Evolutionary conservation across 2,329 filamentous ascomycete species (phyloP).

Genomic region (Fusarium caatingaense): DNA sequence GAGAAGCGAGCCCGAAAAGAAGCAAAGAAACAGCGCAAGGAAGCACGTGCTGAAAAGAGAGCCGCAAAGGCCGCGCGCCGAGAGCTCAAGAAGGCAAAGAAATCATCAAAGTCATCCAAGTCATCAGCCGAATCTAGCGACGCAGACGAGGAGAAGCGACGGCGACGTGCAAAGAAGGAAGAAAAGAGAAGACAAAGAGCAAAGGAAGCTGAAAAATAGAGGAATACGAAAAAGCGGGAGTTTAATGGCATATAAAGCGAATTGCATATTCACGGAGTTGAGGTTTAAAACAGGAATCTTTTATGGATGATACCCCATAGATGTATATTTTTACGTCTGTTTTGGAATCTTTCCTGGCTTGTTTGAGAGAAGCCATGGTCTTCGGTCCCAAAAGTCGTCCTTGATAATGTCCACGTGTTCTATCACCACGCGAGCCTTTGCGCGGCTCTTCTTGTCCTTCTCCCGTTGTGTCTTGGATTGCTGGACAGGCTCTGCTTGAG

Average conservation of each 20-base stretch:
- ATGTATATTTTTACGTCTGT: conserved; percentile 57
- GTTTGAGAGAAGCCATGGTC: conserved; percentile 85
- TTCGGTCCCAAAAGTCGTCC: conserved; percentile 89
- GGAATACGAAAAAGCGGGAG: conserved; percentile 8
- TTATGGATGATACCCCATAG: conserved; percentile 48
- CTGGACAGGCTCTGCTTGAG: conserved; percentile 62
- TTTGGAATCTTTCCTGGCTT: conserved; percentile 78
- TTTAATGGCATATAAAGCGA: conserved; percentile 28
- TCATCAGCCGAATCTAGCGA: conserved; percentile 47
- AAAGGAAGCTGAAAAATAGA: conserved; percentile 40
- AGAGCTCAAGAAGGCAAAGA: conserved; percentile 44
- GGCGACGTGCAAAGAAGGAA: conserved; percentile 57
- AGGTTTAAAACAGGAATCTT: conserved; percentile 36
- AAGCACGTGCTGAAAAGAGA: conserved; percentile 41
- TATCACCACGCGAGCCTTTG: conserved; percentile 83
- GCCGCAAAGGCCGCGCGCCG: conserved; percentile 41
- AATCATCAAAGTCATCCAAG: conserved; percentile 44
- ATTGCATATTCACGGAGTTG: conserved; percentile 46
- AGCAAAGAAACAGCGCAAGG: conserved; percentile 48
- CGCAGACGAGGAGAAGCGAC: conserved; percentile 59
- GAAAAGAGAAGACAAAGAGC: conserved; percentile 52
- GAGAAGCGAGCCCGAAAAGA: conserved; percentile 54
- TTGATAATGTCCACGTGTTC: conserved; percentile 95
- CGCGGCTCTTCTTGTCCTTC: conserved; percentile 82
- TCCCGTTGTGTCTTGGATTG: conserved; percentile 84